Evolutionary conservation across 352 stramenopile genomes (phyloP).

Genomic region (Globisporangium paddicum): DNA sequence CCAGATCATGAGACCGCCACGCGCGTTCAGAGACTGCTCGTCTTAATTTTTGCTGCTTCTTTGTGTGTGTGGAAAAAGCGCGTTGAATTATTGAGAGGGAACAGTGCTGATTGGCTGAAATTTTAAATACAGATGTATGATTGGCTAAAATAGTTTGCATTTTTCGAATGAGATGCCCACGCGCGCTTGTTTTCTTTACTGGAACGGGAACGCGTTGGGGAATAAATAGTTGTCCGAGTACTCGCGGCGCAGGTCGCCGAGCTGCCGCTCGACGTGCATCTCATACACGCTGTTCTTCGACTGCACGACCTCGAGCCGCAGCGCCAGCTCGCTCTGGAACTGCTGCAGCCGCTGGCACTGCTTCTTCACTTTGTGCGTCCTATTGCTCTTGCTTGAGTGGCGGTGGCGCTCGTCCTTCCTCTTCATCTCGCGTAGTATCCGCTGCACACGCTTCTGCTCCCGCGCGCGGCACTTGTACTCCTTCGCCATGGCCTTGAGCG

Average conservation of each 20-base stretch:
- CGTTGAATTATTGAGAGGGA: slow-evolving; percentile 28
- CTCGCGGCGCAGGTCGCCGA: slow-evolving; percentile 51
- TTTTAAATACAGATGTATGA: background rate
- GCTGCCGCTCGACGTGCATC: slow-evolving; percentile 46
- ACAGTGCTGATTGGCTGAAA: slow-evolving; percentile 29
- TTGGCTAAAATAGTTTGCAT: slow-evolving; percentile 4
- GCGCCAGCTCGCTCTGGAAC: slow-evolving; percentile 39
- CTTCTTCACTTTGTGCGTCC: slow-evolving; percentile 28
- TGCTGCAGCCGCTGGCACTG: slow-evolving; percentile 35
- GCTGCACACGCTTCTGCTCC: slow-evolving; percentile 27
- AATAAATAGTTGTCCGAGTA: slow-evolving; percentile 71
- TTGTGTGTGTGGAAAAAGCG: slow-evolving; percentile 10
- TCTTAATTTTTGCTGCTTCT: background rate
- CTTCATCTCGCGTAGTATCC: slow-evolving; percentile 22
- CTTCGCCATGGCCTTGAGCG: slow-evolving; percentile 31
- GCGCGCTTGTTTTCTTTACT: slow-evolving; percentile 1
- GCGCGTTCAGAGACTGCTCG: background rate
- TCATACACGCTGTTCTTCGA: slow-evolving; percentile 51
- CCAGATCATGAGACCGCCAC: slow-evolving; percentile 42
- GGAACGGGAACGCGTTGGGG: slow-evolving; percentile 19
- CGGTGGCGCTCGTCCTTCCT: slow-evolving; percentile 13
- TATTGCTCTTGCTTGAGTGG: slow-evolving; percentile 4
- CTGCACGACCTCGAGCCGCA: slow-evolving; percentile 57
- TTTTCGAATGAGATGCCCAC: background rate
- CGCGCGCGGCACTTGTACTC: slow-evolving; percentile 31